Evolutionary conservation across 257 asterid genomes (phyloP).

Genomic region (Gentiana straminea): DNA sequence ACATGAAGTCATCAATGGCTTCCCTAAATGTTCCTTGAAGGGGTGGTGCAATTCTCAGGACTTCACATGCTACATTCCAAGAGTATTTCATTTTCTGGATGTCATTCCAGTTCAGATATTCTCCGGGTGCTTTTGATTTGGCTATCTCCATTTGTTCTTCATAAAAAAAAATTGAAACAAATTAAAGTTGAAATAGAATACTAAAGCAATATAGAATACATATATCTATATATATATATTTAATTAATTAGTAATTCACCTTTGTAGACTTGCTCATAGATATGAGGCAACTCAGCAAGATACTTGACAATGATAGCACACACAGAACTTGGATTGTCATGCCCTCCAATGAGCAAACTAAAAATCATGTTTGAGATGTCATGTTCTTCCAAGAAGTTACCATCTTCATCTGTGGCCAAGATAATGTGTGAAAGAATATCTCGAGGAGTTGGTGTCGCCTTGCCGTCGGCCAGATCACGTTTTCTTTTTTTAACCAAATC

Average conservation of each 20-base stretch:
- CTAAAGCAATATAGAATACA: no score
- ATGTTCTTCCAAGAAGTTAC: slow-evolving; percentile 49
- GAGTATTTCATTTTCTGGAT: slow-evolving; percentile 81
- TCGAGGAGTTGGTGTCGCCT: slow-evolving; percentile 26
- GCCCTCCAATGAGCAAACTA: slow-evolving; percentile 65
- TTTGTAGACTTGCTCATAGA: slow-evolving; percentile 46
- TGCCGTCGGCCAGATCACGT: slow-evolving; percentile 30
- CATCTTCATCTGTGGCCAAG: slow-evolving; percentile 39
- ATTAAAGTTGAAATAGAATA: no score
- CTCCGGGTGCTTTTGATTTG: slow-evolving; percentile 29
- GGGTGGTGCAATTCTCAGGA: slow-evolving; percentile 46
- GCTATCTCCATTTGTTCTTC: slow-evolving; percentile 63
- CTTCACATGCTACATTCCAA: slow-evolving; percentile 63
- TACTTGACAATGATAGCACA: slow-evolving; percentile 45
- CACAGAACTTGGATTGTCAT: slow-evolving; percentile 60
- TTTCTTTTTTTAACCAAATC: slow-evolving; percentile 46
- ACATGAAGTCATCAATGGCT: slow-evolving; percentile 46
- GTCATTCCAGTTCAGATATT: slow-evolving; percentile 63
- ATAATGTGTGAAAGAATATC: slow-evolving; percentile 76
- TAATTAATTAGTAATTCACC: slow-evolving; percentile 20
- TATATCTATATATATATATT: no score
- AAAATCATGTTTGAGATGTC: slow-evolving; percentile 52
- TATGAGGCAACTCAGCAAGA: slow-evolving; percentile 52
- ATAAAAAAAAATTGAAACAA: no score
- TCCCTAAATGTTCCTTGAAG: slow-evolving; percentile 55